Conservation (phyloP, 2,329 filamentous ascomycete species). For the Aspergillus felis region DNA sequence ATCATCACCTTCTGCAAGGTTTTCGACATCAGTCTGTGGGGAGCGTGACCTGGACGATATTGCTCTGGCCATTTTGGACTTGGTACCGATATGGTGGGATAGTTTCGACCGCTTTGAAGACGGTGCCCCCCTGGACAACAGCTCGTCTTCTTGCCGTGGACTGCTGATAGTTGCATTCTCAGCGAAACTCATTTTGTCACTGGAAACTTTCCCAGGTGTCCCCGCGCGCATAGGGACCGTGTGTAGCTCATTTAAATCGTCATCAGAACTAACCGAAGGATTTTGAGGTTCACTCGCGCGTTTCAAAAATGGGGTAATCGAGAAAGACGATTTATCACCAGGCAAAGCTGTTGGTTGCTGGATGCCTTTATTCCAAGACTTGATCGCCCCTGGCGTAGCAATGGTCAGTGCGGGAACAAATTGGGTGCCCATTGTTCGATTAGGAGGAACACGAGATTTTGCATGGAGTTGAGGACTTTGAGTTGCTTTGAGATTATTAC, state of each 20-base stretch:
- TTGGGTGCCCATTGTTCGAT: slow-evolving; percentile 21
- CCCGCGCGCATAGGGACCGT: slow-evolving; percentile 7
- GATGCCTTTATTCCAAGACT: slow-evolving; percentile 53
- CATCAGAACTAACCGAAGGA: slow-evolving; percentile 25
- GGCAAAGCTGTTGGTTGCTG: slow-evolving; percentile 56
- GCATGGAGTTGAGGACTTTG: slow-evolving; percentile 26
- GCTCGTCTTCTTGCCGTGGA: neutral
- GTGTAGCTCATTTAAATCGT: slow-evolving; percentile 22
- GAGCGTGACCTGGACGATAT: neutral
- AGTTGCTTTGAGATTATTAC: slow-evolving; percentile 30
- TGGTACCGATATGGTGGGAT: neutral
- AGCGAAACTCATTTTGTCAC: neutral
- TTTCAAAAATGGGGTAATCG: slow-evolving; percentile 90
- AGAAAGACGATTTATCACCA: slow-evolving; percentile 88
- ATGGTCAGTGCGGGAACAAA: slow-evolving; percentile 46
- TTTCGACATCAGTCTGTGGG: slow-evolving; percentile 9
- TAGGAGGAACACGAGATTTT: slow-evolving; percentile 41
- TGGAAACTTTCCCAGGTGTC: neutral
- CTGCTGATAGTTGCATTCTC: neutral
- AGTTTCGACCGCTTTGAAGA: neutral
- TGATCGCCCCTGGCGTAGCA: slow-evolving; percentile 49
- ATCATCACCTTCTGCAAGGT: slow-evolving; percentile 4
- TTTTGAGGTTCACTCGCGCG: slow-evolving; percentile 58
- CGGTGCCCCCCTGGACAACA: neutral
- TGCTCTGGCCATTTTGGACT: neutral